Evolutionary conservation across 768 basidiomycete species (phyloP).

Genomic region (Tremella yokohamensis): DNA sequence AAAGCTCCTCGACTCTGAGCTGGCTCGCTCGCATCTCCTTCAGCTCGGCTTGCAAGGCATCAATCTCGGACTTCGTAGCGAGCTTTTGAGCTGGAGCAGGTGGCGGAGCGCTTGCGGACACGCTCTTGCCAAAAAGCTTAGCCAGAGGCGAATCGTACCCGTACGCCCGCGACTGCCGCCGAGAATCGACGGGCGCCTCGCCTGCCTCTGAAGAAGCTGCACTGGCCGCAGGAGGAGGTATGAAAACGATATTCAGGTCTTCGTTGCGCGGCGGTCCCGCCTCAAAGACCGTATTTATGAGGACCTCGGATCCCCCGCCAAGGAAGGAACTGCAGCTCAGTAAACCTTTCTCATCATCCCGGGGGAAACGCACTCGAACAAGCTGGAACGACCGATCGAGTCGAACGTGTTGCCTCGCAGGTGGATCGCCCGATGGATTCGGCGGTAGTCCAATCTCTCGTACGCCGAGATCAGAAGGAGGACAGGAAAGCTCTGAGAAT

Average conservation of each 20-base stretch:
- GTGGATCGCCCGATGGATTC: constrained; percentile 17
- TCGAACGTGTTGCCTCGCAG: constrained; percentile 23
- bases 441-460: constrained; percentile 58
- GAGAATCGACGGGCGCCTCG: constrained; percentile 1
- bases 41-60: constrained; percentile 34
- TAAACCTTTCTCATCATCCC: not conserved
- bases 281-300: constrained; percentile 44
- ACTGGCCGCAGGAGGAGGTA: constrained; percentile 20
- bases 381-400: constrained; percentile 20
- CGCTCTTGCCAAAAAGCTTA: constrained; percentile 30
- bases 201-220: constrained; percentile 4
- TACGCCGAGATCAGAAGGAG: constrained; percentile 72
- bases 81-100: constrained; percentile 1
- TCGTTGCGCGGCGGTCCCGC: constrained; percentile 13
- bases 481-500: constrained; percentile 66
- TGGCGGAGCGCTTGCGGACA: not conserved
- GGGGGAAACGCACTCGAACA: constrained; percentile 36
- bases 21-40: constrained; percentile 37
- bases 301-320: constrained; percentile 38
- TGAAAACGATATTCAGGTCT: not conserved
- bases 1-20: constrained; percentile 45
- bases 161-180: not conserved
- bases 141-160: constrained; percentile 32
- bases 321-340: constrained; percentile 36
- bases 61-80: constrained; percentile 20